A percentile compares a stretch with the other conserved stretches of the same genome.
Evolutionary conservation across 345 rosid genomes (phyloP).

Genomic region (Geranium rotundifolium): DNA sequence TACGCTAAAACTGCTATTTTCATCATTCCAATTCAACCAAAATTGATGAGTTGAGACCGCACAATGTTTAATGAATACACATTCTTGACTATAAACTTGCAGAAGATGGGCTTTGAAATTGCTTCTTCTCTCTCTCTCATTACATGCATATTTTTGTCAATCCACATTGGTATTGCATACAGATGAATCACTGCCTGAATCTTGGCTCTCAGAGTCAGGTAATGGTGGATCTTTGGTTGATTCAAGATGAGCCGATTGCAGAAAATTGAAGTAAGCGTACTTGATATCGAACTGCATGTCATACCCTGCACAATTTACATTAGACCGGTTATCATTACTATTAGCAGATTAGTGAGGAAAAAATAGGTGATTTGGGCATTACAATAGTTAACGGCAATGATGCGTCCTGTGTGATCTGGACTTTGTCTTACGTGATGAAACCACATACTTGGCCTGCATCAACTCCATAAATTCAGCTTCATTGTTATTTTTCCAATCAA

Average conservation of each 20-base stretch:
- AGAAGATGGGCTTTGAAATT: no score
- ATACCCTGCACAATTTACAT: constrained; percentile 48
- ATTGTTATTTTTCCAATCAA: no score
- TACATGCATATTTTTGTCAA: no score
- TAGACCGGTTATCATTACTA: not conserved
- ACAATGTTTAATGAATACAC: no score
- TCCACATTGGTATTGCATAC: no score
- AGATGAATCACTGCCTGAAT: no score
- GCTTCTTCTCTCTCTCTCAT: no score
- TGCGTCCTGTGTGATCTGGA: constrained; percentile 54
- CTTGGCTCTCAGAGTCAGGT: no score
- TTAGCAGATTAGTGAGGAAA: not conserved
- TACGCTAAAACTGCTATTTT: no score
- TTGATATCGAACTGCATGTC: constrained; percentile 74
- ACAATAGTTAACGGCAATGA: constrained; percentile 83
- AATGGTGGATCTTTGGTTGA: constrained; percentile 5
- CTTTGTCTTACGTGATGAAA: constrained; percentile 88
- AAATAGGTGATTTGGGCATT: constrained; percentile 14
- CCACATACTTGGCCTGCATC: constrained; percentile 94
- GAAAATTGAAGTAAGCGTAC: constrained; percentile 74
- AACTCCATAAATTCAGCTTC: constrained; percentile 7
- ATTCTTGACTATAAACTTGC: no score
- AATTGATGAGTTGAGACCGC: no score
- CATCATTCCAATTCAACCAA: no score
- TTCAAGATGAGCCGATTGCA: constrained; percentile 42